phyloP scores from a whole-genome alignment of 1,139 yeast genomes.

The Kodamaea ohmeri region DNA sequence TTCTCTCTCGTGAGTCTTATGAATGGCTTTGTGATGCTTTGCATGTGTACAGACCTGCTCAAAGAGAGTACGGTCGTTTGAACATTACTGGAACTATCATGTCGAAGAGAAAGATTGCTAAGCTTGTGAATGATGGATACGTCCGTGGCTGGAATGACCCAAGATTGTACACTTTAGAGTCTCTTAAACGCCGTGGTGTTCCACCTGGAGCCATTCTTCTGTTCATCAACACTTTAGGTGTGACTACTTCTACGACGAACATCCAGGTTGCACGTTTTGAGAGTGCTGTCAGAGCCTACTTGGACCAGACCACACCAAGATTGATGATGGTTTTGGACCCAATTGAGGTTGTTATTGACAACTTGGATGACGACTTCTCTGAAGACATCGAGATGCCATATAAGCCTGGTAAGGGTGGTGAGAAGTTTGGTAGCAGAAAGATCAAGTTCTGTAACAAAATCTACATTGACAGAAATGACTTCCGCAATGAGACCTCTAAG shows the following conservation, averaged over 20 bases:
- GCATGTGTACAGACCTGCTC: slow-evolving; percentile 96
- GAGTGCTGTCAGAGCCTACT: slow-evolving; percentile 77
- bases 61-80: slow-evolving; percentile 95
- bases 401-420: slow-evolving; percentile 70
- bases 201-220: slow-evolving; percentile 98
- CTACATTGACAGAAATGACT: slow-evolving; percentile 85
- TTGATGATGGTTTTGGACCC: slow-evolving; percentile 93
- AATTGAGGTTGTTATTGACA: slow-evolving; percentile 76
- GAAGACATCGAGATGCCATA: slow-evolving; percentile 78
- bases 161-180: slow-evolving; percentile 89
- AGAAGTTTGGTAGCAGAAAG: slow-evolving; percentile 57
- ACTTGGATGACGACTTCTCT: slow-evolving; percentile 69
- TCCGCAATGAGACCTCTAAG: slow-evolving; percentile 55
- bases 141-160: slow-evolving; percentile 99
- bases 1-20: slow-evolving; percentile 87
- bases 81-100: slow-evolving; percentile 91
- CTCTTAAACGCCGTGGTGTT: slow-evolving; percentile 93
- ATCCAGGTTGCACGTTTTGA: slow-evolving; percentile 91
- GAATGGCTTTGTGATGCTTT: slow-evolving; percentile 98
- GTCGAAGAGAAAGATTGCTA: slow-evolving; percentile 94
- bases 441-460: slow-evolving; percentile 75
- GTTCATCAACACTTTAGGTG: slow-evolving; percentile 93
- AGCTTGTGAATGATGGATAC: slow-evolving; percentile 72
- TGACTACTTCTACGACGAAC: slow-evolving; percentile 88
- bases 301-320: slow-evolving; percentile 92